phyloP scores from a whole-genome alignment of 2,329 filamentous ascomycete genomes.

The Phyllosticta paracitricarpa region DNA sequence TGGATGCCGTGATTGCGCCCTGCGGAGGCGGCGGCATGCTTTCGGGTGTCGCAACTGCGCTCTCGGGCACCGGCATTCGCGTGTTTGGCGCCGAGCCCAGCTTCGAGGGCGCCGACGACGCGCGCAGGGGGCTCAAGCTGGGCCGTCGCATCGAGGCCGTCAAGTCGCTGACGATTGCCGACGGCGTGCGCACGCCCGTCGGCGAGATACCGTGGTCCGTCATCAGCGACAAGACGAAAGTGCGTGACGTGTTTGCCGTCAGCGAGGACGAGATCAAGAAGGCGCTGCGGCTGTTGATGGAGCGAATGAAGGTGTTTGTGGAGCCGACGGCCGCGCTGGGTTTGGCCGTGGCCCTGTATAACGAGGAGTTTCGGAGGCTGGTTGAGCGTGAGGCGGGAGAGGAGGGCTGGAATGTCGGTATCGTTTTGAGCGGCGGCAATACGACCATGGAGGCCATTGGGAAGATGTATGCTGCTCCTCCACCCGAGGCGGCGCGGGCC shows the following conservation, averaged over 20 bases:
- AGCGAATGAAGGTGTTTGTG: constrained; percentile 82
- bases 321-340: constrained; percentile 84
- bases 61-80: constrained; percentile 57
- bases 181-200: constrained; percentile 77
- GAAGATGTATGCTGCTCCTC: constrained; percentile 38
- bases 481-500: constrained; percentile 25
- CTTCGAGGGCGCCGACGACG: constrained; percentile 78
- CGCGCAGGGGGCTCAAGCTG: constrained; percentile 55
- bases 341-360: constrained; percentile 70
- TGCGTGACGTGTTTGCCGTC: constrained; percentile 62
- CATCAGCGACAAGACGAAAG: constrained; percentile 61
- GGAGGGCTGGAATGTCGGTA: constrained; percentile 61
- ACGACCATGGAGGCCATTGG: constrained; percentile 52
- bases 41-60: constrained; percentile 68
- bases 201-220: constrained; percentile 67
- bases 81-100: constrained; percentile 85
- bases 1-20: constrained; percentile 59
- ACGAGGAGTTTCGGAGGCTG: constrained; percentile 68
- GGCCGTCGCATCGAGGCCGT: constrained; percentile 59
- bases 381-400: constrained; percentile 62
- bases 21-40: constrained; percentile 86
- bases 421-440: constrained; percentile 55
- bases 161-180: constrained; percentile 71
- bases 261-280: constrained; percentile 71
- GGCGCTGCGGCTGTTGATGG: constrained; percentile 68